phyloP scores from a whole-genome alignment of 192 early-diverging fungal genomes.

The Ambispora gerdemannii region DNA sequence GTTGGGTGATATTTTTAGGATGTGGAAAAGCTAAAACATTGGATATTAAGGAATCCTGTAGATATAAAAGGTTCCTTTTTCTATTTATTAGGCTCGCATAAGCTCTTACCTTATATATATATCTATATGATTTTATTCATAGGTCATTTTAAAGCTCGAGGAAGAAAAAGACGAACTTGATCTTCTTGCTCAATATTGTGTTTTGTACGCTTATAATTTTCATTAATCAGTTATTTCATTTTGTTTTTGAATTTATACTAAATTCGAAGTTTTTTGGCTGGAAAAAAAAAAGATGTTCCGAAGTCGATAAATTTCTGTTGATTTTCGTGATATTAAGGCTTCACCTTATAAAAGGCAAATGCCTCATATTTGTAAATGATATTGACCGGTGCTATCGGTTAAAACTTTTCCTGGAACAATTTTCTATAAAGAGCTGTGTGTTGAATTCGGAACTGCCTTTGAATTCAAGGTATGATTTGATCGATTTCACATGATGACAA shows the following conservation, averaged over 20 bases:
- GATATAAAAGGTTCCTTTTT: background rate
- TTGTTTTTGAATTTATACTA: background rate
- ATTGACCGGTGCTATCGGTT: slow-evolving; percentile 90
- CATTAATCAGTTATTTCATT: background rate
- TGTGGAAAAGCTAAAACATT: slow-evolving; percentile 79
- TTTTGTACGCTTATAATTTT: slow-evolving; percentile 46
- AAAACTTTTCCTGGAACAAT: slow-evolving; percentile 95
- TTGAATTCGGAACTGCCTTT: slow-evolving; percentile 94
- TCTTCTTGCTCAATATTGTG: slow-evolving; percentile 73
- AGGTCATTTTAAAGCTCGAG: slow-evolving; percentile 83
- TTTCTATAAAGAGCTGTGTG: slow-evolving; percentile 85
- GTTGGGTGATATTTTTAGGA: slow-evolving; percentile 49
- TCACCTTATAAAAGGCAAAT: slow-evolving; percentile 83
- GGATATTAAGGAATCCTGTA: slow-evolving; percentile 69
- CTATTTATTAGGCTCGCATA: background rate
- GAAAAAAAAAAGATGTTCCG: slow-evolving; percentile 50
- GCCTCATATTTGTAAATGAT: slow-evolving; percentile 93
- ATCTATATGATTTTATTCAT: slow-evolving; percentile 34
- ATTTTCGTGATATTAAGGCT: slow-evolving; percentile 90
- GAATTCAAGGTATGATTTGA: slow-evolving; percentile 54
- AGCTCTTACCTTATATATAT: background rate
- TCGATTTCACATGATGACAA: background rate
- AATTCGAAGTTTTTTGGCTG: background rate
- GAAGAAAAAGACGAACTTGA: slow-evolving; percentile 65
- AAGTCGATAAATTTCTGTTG: slow-evolving; percentile 86